Conservation (phyloP, 139 green algal species). For the Auxenochlorella protothecoides region DNA sequence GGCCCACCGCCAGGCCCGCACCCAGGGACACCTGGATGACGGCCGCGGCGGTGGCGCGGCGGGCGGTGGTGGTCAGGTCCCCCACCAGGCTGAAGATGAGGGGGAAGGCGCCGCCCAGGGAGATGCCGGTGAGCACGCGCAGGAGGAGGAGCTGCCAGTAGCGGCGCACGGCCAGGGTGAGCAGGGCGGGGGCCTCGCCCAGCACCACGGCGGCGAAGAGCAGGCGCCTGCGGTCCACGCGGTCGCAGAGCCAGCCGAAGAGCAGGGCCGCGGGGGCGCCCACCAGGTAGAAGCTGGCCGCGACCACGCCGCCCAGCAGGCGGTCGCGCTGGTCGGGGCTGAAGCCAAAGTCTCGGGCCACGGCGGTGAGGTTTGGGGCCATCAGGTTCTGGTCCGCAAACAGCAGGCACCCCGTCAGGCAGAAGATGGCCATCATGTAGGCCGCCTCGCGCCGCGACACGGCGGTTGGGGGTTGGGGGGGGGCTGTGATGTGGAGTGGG, state of each 20-base stretch:
- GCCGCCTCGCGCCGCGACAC: too few relatives aligned
- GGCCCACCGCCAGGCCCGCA: slow-evolving; percentile 51
- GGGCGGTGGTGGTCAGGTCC: slow-evolving; percentile 50
- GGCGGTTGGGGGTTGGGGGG: too few relatives aligned
- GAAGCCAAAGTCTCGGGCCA: slow-evolving; percentile 51
- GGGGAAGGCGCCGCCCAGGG: slow-evolving; percentile 64
- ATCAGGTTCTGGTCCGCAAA: slow-evolving; percentile 78
- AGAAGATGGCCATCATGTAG: too few relatives aligned
- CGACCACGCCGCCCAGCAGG: slow-evolving; percentile 61
- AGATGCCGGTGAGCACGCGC: slow-evolving; percentile 68
- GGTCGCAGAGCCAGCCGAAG: slow-evolving; percentile 57
- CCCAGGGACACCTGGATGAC: slow-evolving; percentile 56
- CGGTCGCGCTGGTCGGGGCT: slow-evolving; percentile 51
- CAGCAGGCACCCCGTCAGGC: too few relatives aligned
- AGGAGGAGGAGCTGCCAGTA: slow-evolving; percentile 77
- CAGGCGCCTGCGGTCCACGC: slow-evolving; percentile 44
- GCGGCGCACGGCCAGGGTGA: slow-evolving; percentile 57
- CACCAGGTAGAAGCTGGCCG: slow-evolving; percentile 69
- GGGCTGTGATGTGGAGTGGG: too few relatives aligned
- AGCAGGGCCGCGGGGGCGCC: slow-evolving; percentile 66
- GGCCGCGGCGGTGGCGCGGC: slow-evolving; percentile 34
- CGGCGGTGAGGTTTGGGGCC: slow-evolving; percentile 59
- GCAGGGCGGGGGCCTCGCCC: slow-evolving; percentile 59
- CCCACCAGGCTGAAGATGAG: slow-evolving; percentile 68
- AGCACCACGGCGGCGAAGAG: slow-evolving; percentile 64